These are phyloP conservation scores for Thinopyrum obtusiflorum DNA, from an alignment of 202 grass and related monocot species.

Conservation along the genomic window DNA sequence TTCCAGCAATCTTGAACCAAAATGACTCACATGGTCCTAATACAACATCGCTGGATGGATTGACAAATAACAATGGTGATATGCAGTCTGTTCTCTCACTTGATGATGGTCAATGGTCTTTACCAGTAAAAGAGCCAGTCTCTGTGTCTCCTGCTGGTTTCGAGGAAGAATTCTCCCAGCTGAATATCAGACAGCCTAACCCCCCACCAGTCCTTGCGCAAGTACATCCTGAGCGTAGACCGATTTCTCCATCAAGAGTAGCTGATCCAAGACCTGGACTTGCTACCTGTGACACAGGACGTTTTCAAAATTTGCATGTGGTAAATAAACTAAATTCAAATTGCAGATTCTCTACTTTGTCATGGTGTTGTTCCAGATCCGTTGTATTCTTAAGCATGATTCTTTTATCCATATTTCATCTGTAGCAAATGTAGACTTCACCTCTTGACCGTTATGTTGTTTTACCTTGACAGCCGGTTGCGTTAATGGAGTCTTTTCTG, in stretches of 20 bases:
- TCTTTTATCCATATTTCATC: slow-evolving; percentile 3
- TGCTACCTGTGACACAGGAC: slow-evolving; percentile 44
- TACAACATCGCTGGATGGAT: slow-evolving; percentile 37
- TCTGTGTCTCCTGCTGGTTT: slow-evolving; percentile 40
- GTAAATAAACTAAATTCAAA: slow-evolving; percentile 46
- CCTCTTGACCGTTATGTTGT: slow-evolving; percentile 21
- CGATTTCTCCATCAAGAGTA: slow-evolving; percentile 74
- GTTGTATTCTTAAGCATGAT: slow-evolving; percentile 7
- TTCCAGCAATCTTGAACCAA: slow-evolving; percentile 59
- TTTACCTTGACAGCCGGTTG: slow-evolving; percentile 65
- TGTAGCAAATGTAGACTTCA: slow-evolving; percentile 15
- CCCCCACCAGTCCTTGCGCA: slow-evolving; percentile 76
- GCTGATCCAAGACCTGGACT: slow-evolving; percentile 84
- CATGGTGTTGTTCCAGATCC: neutral
- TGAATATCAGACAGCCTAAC: slow-evolving; percentile 82
- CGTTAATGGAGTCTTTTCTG: slow-evolving; percentile 93
- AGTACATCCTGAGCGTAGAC: slow-evolving; percentile 49
- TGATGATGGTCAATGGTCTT: slow-evolving; percentile 80
- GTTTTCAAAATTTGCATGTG: slow-evolving; percentile 86
- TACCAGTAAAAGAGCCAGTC: slow-evolving; percentile 53
- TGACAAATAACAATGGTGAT: slow-evolving; percentile 59
- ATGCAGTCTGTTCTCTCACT: slow-evolving; percentile 84
- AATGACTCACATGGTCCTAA: slow-evolving; percentile 40
- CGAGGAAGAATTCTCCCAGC: slow-evolving; percentile 58
- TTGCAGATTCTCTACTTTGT: slow-evolving; percentile 19